A percentile compares a stretch with the other conserved stretches of the same genome.
Evolutionary conservation across 139 green algal genomes (phyloP).

Genomic region (Edaphochlamys debaryana): DNA sequence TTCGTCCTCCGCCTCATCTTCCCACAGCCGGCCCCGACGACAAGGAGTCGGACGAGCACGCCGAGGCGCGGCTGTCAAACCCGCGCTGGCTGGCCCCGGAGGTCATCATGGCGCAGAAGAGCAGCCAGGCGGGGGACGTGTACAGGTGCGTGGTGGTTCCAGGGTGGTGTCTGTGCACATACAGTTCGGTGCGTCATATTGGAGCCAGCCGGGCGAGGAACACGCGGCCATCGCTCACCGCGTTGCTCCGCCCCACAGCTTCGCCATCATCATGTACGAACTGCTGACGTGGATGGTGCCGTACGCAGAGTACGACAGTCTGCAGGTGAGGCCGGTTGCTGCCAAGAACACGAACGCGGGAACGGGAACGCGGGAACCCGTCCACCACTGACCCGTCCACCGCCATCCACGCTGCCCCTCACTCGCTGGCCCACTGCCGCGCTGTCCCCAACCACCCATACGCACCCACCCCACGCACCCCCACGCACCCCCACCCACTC

Average conservation of each 20-base stretch:
- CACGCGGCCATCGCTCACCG: too few species aligned
- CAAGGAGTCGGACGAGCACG: background rate
- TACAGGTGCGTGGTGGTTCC: background rate
- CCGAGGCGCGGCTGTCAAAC: background rate
- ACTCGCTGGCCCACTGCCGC: too few species aligned
- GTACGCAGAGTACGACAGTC: background rate
- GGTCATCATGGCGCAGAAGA: background rate
- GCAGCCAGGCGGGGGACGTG: conserved; percentile 6
- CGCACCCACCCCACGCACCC: too few species aligned
- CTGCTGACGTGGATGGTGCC: background rate
- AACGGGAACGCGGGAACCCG: too few species aligned
- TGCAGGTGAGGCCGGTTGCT: conserved; percentile 1
- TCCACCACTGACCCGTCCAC: too few species aligned
- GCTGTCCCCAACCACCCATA: too few species aligned
- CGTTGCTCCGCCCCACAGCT: too few species aligned
- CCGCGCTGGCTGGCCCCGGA: conserved; percentile 3
- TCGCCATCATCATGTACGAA: conserved; percentile 2
- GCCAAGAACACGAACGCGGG: too few species aligned
- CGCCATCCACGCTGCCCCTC: too few species aligned
- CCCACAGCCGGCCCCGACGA: background rate
- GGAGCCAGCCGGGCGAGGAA: too few species aligned
- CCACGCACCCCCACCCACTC: background rate
- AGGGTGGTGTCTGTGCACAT: too few species aligned
- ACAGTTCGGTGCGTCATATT: too few species aligned
- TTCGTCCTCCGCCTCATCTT: background rate